phyloP scores from a whole-genome alignment of 108 stramenopile species.

The Nannochloropsis gaditana region DNA sequence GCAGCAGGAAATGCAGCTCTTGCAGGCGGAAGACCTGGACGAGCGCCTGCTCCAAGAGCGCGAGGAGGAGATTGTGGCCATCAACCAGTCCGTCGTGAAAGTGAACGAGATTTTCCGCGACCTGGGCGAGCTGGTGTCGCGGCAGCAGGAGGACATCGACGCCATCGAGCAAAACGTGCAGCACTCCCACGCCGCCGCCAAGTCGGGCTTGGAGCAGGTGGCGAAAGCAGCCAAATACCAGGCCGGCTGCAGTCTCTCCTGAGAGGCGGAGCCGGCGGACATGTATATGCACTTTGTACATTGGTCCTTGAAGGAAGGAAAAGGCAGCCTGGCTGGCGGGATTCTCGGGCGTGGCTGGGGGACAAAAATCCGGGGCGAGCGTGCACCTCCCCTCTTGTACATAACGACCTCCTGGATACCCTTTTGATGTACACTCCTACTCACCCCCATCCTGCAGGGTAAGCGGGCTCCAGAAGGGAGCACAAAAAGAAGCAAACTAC shows the following conservation, averaged over 20 bases:
- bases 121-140: constrained; percentile 70
- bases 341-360: too few species aligned
- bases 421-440: too few species aligned
- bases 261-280: neutral
- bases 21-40: constrained; percentile 20
- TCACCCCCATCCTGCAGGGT: too few species aligned
- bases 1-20: neutral
- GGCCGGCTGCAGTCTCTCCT: constrained; percentile 16
- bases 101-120: constrained; percentile 85
- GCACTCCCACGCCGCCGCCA: constrained; percentile 63
- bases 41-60: constrained; percentile 78
- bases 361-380: too few species aligned
- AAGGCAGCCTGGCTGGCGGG: too few species aligned
- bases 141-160: constrained; percentile 76
- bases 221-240: constrained; percentile 60
- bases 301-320: too few species aligned
- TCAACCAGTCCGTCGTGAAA: constrained; percentile 74
- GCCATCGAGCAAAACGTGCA: constrained; percentile 76
- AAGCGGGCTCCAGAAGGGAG: too few species aligned
- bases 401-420: too few species aligned
- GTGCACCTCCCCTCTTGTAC: too few species aligned
- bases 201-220: constrained; percentile 70
- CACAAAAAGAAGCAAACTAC: too few species aligned
- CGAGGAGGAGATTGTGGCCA: constrained; percentile 75
- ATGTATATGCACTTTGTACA: too few species aligned